Percentiles rank a stretch among this genome's conserved stretches.
Conservation (phyloP, 2,329 filamentous ascomycete species). For the Colletotrichum melonis region DNA sequence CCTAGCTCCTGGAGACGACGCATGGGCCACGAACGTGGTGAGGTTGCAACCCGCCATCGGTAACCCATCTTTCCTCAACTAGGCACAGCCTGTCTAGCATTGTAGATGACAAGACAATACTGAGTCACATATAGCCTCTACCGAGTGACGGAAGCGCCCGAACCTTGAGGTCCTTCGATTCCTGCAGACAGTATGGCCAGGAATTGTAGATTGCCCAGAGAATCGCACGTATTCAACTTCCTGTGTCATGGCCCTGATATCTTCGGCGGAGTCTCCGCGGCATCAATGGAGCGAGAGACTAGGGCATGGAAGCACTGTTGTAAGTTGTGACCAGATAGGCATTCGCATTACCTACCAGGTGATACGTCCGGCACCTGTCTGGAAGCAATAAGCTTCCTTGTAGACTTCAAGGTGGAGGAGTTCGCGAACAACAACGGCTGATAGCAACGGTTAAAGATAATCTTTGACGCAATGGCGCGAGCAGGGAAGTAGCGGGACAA, state of each 20-base stretch:
- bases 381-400: background rate
- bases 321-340: background rate
- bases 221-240: background rate
- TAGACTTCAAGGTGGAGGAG: background rate
- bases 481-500: background rate
- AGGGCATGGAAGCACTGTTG: background rate
- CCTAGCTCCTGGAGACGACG: background rate
- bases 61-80: constrained; percentile 30
- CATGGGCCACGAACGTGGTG: constrained; percentile 33
- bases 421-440: background rate
- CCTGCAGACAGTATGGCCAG: background rate
- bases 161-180: background rate
- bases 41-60: constrained; percentile 34
- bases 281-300: background rate
- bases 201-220: background rate
- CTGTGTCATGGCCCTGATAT: background rate
- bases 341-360: background rate
- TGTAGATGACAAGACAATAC: constrained; percentile 4
- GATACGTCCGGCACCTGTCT: background rate
- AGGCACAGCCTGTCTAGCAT: constrained; percentile 11
- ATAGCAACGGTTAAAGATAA: background rate
- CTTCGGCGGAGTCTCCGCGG: background rate
- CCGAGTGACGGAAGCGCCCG: background rate
- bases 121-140: constrained; percentile 23
- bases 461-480: background rate